Evolutionary conservation across 2,329 filamentous ascomycete species (phyloP), one percentile per base, ranked within the genome.

Genomic region (Aspergillus oerlinghausenensis): DNA sequence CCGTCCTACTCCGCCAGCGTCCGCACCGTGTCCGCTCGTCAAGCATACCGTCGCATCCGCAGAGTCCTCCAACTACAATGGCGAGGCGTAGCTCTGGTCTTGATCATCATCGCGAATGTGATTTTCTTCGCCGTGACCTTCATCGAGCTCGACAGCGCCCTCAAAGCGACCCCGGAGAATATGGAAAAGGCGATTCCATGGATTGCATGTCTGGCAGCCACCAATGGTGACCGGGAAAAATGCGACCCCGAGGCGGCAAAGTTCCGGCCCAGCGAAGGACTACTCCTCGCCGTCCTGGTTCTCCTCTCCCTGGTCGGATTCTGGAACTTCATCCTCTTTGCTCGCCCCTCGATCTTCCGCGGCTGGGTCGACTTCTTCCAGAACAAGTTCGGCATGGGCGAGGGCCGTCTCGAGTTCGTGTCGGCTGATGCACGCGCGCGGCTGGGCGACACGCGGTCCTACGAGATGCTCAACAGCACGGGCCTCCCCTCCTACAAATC

Each of bases 81-180:
- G 94, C 85, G 93, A 65, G 93, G 92, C 48, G 93, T 97, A 58
- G 84, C 86, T 47, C 90, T 97, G 59, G 92, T 97, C 14, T 79
- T 95, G 52, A 88, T 97, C 70, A 96, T 97, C 64, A 84, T 97
- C 56, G 84, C 85, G 58, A 92, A 97, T 70, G 91, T 97, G 60
- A 86, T 97, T 67, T 96, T 96, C 80, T 97, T 97, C 75, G 88
- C 92, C 1, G 80, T 96, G 49, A 83, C 96, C 54, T 97, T 97
- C 70, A 88, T 97, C 50, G 90, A 90, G 70, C 84, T 96, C 68
- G 89, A 96, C 73, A 88, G 88, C 65, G 83, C 88, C 23, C 82
- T 89, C 11, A 76, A 84, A 8, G 65, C 76, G 52, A 82, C 83
- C 3, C 74, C 82, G 21, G 80, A 82, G 42, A 80, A 85, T 38